Conservation (phyloP, 768 basidiomycete species). For the Multifurca ochricompacta region DNA sequence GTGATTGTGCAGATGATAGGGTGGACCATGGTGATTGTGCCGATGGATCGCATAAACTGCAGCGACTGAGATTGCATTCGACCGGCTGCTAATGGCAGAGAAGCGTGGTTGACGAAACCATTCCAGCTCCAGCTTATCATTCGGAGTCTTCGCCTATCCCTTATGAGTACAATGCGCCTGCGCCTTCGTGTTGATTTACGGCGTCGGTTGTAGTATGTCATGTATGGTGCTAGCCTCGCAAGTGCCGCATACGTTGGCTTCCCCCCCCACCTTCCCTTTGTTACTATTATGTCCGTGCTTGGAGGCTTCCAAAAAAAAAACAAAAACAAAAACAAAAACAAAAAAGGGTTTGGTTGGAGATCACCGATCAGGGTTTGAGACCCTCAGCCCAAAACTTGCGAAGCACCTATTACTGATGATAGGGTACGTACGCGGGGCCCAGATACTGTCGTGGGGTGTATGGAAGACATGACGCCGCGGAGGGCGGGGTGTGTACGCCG, state of each 20-base stretch:
- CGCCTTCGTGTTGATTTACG: neutral
- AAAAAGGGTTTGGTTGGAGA: no score
- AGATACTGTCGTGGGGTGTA: neutral
- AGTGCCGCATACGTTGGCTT: neutral
- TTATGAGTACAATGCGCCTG: neutral
- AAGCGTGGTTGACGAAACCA: neutral
- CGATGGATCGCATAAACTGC: neutral
- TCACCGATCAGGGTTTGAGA: neutral
- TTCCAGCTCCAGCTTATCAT: neutral
- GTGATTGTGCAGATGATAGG: conserved; percentile 11
- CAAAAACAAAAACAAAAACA: no score
- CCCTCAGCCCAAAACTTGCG: neutral
- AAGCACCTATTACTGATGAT: neutral
- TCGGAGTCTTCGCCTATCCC: neutral
- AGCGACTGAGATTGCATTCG: neutral
- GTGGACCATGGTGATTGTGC: conserved; percentile 1
- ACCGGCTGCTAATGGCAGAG: neutral
- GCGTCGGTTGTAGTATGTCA: neutral
- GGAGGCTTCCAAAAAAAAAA: neutral
- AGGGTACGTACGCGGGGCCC: neutral
- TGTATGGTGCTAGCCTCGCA: neutral
- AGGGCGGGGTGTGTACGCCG: conserved; percentile 9
- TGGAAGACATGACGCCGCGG: conserved; percentile 8
- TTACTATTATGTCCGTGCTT: neutral
- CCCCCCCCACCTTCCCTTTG: neutral